phyloP scores from a whole-genome alignment of 805 yeast species.

The Kluyveromyces siamensis region DNA sequence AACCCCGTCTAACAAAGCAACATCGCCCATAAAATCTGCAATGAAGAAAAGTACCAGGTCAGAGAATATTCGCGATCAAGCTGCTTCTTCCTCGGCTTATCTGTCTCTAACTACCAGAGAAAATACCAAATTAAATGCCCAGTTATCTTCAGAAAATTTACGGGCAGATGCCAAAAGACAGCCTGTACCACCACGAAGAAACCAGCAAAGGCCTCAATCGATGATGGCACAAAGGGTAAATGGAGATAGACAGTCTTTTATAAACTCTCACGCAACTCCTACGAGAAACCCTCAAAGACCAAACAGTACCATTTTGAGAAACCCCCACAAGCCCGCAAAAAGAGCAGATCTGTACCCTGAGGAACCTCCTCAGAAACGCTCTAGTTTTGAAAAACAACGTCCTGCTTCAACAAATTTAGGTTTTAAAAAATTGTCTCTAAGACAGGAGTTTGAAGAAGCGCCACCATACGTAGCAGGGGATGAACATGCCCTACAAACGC shows the following conservation, averaged over 20 bases:
- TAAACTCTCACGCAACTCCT: background rate
- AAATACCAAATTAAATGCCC: constrained; percentile 66
- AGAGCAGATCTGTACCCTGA: constrained; percentile 25
- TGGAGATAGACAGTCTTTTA: background rate
- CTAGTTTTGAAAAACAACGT: constrained; percentile 49
- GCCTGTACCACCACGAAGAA: constrained; percentile 5
- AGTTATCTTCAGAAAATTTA: constrained; percentile 33
- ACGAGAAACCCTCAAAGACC: background rate
- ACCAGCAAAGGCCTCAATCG: constrained; percentile 16
- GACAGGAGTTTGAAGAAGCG: constrained; percentile 21
- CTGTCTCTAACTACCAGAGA: constrained; percentile 68
- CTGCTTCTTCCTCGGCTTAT: constrained; percentile 40
- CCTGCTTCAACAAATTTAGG: constrained; percentile 27
- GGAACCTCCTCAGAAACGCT: constrained; percentile 33
- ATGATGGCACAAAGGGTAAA: constrained; percentile 6
- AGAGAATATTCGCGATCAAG: constrained; percentile 12
- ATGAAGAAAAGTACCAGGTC: constrained; percentile 25
- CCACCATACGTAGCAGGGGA: background rate
- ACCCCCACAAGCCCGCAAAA: background rate
- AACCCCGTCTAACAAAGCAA: constrained; percentile 6
- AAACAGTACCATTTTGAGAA: background rate
- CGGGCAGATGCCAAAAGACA: constrained; percentile 3
- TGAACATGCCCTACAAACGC: constrained; percentile 2
- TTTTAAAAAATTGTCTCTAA: constrained; percentile 30
- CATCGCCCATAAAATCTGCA: constrained; percentile 39